Conservation (phyloP, 148 eudicot genomes). For the Gaultheria prostrata region DNA sequence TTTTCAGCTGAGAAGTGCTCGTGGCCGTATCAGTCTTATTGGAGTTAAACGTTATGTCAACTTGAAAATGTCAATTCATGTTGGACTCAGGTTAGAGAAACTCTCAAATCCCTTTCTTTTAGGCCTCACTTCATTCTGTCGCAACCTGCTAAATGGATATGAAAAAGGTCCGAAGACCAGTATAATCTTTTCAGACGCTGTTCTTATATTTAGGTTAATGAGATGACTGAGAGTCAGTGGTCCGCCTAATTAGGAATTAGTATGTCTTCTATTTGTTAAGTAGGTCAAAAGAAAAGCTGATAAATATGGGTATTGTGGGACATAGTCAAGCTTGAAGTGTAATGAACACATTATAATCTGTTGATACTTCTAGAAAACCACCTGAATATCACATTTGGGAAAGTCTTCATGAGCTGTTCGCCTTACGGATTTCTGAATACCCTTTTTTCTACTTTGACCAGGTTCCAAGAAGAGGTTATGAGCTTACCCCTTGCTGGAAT, state of each 20-base stretch:
- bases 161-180: background rate
- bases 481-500: conserved; percentile 79
- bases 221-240: background rate
- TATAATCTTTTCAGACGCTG: background rate
- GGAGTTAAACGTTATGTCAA: background rate
- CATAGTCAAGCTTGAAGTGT: background rate
- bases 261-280: background rate
- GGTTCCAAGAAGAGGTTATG: conserved; percentile 86
- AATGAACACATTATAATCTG: background rate
- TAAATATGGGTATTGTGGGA: background rate
- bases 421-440: background rate
- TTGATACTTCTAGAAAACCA: background rate
- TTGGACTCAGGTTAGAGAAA: background rate
- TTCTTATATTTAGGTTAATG: background rate
- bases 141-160: background rate
- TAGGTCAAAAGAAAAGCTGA: background rate
- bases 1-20: background rate
- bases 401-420: background rate
- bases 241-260: background rate
- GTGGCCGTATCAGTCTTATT: background rate
- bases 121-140: background rate
- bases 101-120: background rate
- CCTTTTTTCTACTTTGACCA: conserved; percentile 11
- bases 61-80: background rate
- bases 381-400: background rate